Conservation (phyloP, 176 grass and related monocot species). For the Rhynchospora breviuscula region DNA sequence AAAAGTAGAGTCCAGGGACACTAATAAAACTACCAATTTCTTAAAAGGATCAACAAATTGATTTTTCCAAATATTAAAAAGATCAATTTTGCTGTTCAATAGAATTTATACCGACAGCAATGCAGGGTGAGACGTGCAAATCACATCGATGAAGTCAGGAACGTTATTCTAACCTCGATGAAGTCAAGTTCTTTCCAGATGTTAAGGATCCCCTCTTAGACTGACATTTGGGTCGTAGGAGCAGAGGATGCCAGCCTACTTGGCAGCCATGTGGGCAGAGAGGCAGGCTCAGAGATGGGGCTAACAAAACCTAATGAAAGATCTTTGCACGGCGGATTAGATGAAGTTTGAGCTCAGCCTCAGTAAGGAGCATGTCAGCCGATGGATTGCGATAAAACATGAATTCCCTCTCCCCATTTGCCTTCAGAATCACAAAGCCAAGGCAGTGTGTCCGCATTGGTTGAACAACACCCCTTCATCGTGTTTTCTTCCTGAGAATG, state of each 20-base stretch:
- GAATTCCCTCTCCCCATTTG: conserved; percentile 82
- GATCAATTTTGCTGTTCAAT: no score
- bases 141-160: background rate
- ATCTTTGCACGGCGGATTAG: conserved; percentile 61
- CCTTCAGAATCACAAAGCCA: conserved; percentile 75
- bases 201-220: conserved; percentile 45
- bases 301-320: conserved; percentile 94
- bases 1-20: no score
- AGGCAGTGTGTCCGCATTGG: conserved; percentile 63
- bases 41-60: no score
- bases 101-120: background rate
- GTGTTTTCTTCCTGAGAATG: conserved; percentile 72
- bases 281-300: conserved; percentile 69
- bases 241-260: conserved; percentile 57
- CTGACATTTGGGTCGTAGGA: conserved; percentile 87
- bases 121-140: background rate
- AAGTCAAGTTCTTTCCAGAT: conserved; percentile 95
- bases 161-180: conserved; percentile 41
- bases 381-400: conserved; percentile 95
- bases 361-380: conserved; percentile 77
- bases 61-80: no score
- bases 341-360: conserved; percentile 60
- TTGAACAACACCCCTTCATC: conserved; percentile 55
- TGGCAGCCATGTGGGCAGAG: conserved; percentile 65
- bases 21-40: no score